phyloP scores from a whole-genome alignment of 2,329 filamentous ascomycete species.

The Niveomyces coronatus region DNA sequence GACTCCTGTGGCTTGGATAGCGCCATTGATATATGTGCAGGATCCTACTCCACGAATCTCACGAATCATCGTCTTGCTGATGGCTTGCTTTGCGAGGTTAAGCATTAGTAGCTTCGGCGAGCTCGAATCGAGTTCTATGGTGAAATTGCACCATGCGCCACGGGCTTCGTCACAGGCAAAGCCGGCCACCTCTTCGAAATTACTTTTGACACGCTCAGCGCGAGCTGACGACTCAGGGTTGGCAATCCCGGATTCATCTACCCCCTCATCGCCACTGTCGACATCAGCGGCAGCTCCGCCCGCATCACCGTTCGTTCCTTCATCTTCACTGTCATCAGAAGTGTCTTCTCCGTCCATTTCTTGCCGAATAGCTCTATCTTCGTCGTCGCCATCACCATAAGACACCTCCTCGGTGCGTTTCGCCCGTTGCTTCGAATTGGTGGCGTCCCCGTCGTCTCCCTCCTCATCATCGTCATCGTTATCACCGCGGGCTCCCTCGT shows the following conservation, averaged over 20 bases:
- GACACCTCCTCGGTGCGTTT: slow-evolving; percentile 76
- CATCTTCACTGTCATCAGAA: slow-evolving; percentile 46
- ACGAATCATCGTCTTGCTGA: slow-evolving; percentile 72
- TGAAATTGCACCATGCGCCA: slow-evolving; percentile 69
- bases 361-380: slow-evolving; percentile 65
- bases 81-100: slow-evolving; percentile 73
- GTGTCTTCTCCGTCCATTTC: slow-evolving; percentile 50
- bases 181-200: slow-evolving; percentile 55
- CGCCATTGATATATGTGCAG: slow-evolving; percentile 56
- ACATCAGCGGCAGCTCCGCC: slow-evolving; percentile 20
- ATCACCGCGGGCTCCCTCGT: slow-evolving; percentile 14
- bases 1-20: slow-evolving; percentile 71
- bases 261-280: slow-evolving; percentile 25
- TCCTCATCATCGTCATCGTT: slow-evolving; percentile 54
- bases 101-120: slow-evolving; percentile 91
- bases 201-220: slow-evolving; percentile 53
- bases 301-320: slow-evolving; percentile 21
- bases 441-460: slow-evolving; percentile 70
- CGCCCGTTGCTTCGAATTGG: slow-evolving; percentile 59
- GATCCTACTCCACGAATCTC: slow-evolving; percentile 67
- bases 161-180: slow-evolving; percentile 71
- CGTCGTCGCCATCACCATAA: slow-evolving; percentile 88
- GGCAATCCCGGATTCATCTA: slow-evolving; percentile 28
- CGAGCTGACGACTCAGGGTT: slow-evolving; percentile 34
- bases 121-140: slow-evolving; percentile 68